Evolutionary conservation across 2,329 filamentous ascomycete genomes (phyloP).

Genomic region (Colletotrichum zoysiae): DNA sequence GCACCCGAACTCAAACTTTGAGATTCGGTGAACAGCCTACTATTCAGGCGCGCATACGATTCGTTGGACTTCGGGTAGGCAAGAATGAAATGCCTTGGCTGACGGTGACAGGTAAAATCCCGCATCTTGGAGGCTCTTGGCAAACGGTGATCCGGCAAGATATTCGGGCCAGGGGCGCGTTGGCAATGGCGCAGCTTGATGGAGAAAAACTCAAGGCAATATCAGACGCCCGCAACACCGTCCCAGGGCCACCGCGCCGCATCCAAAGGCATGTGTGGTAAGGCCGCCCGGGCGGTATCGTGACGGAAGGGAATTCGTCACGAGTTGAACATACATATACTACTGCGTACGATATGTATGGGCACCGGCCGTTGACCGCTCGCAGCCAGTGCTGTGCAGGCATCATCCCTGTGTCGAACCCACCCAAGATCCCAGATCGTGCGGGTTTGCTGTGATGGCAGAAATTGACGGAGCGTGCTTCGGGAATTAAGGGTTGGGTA

Average conservation of each 20-base stretch:
- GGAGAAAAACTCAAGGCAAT: background rate
- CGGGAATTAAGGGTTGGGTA: constrained; percentile 30
- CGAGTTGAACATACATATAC: background rate
- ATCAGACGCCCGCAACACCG: constrained; percentile 11
- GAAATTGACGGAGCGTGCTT: background rate
- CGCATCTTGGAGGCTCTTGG: constrained; percentile 35
- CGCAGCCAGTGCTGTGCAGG: constrained; percentile 7
- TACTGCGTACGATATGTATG: too few species aligned
- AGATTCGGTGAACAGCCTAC: background rate
- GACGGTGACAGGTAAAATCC: constrained; percentile 18
- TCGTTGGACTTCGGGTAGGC: background rate
- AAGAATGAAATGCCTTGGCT: constrained; percentile 3
- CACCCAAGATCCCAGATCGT: constrained; percentile 22
- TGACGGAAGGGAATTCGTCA: constrained; percentile 37
- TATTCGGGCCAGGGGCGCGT: constrained; percentile 11
- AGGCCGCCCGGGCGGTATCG: background rate
- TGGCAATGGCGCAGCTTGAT: constrained; percentile 22
- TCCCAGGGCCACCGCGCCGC: background rate
- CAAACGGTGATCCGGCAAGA: constrained; percentile 17
- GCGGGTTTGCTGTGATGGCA: background rate
- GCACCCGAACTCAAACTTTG: constrained; percentile 4
- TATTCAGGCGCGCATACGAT: background rate
- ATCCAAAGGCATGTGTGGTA: constrained; percentile 17
- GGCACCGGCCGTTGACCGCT: background rate
- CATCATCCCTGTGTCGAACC: constrained; percentile 25